Evolutionary conservation across 176 grass and related monocot species (phyloP).

Genomic region (Triticum aestivum): IWGSC_CS_RefSeq_v2.1 NC_057810.1:155493959-155494458

Average conservation of each 20-base stretch:
- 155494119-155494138: too few relatives aligned
- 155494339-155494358: background rate
- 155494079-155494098: too few relatives aligned
- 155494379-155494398: background rate
- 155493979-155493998: accelerated
- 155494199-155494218: background rate
- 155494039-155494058: too few relatives aligned
- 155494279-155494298: background rate
- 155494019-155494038: too few relatives aligned
- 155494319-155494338: background rate
- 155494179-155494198: too few relatives aligned
- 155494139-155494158: too few relatives aligned
- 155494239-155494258: background rate
- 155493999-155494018: background rate
- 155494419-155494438: background rate
- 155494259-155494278: background rate
- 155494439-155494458: too few relatives aligned
- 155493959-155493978: background rate
- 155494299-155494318: background rate
- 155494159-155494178: too few relatives aligned
- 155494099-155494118: too few relatives aligned
- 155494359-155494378: background rate
- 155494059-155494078: too few relatives aligned
- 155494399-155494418: background rate
- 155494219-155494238: too few relatives aligned